phyloP scores from a whole-genome alignment of 345 rosid species.

The Punica granatum region DNA sequence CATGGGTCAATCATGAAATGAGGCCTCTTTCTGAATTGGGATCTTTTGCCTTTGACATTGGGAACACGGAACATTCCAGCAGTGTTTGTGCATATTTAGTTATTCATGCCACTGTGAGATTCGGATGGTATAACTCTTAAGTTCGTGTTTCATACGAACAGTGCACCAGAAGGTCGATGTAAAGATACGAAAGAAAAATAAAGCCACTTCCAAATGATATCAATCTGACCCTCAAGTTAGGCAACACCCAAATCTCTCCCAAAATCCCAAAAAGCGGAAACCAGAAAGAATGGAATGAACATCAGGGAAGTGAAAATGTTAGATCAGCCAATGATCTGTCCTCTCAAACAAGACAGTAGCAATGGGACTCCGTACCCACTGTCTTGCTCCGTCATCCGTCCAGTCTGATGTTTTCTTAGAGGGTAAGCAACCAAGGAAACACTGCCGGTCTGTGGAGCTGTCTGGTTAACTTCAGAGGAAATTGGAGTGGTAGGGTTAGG shows the following conservation, averaged over 20 bases:
- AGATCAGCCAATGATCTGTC: constrained; percentile 24
- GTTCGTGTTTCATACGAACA: background rate
- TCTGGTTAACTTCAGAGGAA: constrained; percentile 12
- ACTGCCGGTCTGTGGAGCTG: constrained; percentile 8
- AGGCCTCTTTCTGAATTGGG: no score
- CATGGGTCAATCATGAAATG: no score
- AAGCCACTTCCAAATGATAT: background rate
- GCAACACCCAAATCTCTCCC: background rate
- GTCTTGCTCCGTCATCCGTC: constrained; percentile 20
- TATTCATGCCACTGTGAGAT: background rate
- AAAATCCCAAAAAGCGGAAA: background rate
- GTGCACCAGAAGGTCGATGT: background rate
- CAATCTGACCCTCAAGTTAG: background rate
- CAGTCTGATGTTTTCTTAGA: constrained; percentile 19
- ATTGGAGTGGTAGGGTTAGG: constrained; percentile 23
- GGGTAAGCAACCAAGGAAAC: constrained; percentile 10
- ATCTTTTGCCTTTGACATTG: no score
- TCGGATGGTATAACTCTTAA: background rate
- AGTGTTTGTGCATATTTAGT: no score
- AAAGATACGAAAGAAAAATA: background rate
- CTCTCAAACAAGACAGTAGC: constrained; percentile 35
- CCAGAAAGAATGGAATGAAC: background rate
- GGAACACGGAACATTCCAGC: no score
- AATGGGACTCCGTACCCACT: constrained; percentile 29
- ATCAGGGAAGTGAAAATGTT: background rate